Evolutionary conservation across 2,329 filamentous ascomycete genomes (phyloP).

Genomic region (Penicillium sp.): DNA sequence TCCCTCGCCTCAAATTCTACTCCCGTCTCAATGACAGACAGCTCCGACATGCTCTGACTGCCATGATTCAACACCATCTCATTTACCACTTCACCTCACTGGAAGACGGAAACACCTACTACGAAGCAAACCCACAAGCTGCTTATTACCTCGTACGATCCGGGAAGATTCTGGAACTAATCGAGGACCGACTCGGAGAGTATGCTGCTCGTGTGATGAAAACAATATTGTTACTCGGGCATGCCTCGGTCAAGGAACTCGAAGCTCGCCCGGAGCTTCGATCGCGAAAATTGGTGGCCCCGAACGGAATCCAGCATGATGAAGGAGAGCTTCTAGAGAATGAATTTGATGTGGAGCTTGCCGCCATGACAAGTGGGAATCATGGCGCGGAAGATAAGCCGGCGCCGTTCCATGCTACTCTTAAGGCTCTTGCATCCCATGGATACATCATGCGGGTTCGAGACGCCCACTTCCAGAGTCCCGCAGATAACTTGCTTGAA

Average conservation of each 20-base stretch:
- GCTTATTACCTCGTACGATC: constrained; percentile 78
- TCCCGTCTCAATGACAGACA: constrained; percentile 69
- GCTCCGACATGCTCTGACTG: constrained; percentile 72
- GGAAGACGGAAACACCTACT: constrained; percentile 62
- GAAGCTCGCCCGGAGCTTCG: constrained; percentile 36
- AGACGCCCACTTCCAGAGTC: constrained; percentile 40
- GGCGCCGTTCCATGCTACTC: constrained; percentile 33
- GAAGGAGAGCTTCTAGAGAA: constrained; percentile 19
- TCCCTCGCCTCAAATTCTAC: constrained; percentile 63
- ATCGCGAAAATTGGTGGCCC: constrained; percentile 14
- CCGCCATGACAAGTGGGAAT: constrained; percentile 22
- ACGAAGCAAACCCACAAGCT: constrained; percentile 74
- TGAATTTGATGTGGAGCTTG: constrained; percentile 36
- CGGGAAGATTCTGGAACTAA: constrained; percentile 72
- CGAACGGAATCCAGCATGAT: constrained; percentile 25
- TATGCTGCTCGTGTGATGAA: constrained; percentile 69
- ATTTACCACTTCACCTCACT: constrained; percentile 65
- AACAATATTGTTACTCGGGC: constrained; percentile 69
- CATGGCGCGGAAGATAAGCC: constrained; percentile 18
- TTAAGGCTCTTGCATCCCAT: constrained; percentile 39
- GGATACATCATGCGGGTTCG: constrained; percentile 39
- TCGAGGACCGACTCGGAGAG: constrained; percentile 68
- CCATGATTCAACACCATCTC: constrained; percentile 84
- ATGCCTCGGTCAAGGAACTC: constrained; percentile 55
- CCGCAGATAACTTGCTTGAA: constrained; percentile 38